phyloP scores from a whole-genome alignment of 1,284 basidiomycete species.

The Puccinia hordei region DNA sequence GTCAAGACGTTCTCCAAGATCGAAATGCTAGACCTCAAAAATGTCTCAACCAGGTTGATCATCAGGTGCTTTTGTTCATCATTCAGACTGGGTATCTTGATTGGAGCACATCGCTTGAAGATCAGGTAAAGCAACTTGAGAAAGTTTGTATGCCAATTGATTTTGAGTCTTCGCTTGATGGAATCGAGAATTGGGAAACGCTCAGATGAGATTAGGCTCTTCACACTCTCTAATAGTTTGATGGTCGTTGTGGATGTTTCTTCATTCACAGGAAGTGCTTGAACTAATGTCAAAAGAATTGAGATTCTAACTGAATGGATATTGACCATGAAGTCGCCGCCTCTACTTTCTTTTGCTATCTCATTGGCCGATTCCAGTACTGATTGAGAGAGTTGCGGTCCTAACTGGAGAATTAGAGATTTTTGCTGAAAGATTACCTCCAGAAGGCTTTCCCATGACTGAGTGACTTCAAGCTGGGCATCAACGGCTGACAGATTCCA shows the following conservation, averaged over 20 bases:
- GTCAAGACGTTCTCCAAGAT: constrained; percentile 46
- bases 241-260: constrained; percentile 40
- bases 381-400: constrained; percentile 34
- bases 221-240: constrained; percentile 35
- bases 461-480: constrained; percentile 45
- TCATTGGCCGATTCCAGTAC: constrained; percentile 21
- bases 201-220: constrained; percentile 41
- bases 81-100: constrained; percentile 15
- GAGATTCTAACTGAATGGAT: constrained; percentile 47
- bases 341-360: constrained; percentile 33
- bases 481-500: constrained; percentile 49
- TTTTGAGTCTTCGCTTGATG: constrained; percentile 34
- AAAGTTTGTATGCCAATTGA: constrained; percentile 45
- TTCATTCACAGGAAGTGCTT: constrained; percentile 40
- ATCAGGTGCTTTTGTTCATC: constrained; percentile 41
- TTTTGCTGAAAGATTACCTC: constrained; percentile 35
- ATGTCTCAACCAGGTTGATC: constrained; percentile 27
- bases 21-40: constrained; percentile 42
- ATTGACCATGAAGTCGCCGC: constrained; percentile 50
- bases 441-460: constrained; percentile 42
- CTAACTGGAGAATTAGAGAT: constrained; percentile 7
- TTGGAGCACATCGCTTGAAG: constrained; percentile 35
- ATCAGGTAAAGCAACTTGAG: constrained; percentile 45
- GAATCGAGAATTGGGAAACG: constrained; percentile 39
- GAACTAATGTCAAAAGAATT: constrained; percentile 39